Evolutionary conservation across 106 monocot genomes (phyloP), one percentile per base, ranked within the genome.

Genomic region (Acorus gramineus): DNA sequence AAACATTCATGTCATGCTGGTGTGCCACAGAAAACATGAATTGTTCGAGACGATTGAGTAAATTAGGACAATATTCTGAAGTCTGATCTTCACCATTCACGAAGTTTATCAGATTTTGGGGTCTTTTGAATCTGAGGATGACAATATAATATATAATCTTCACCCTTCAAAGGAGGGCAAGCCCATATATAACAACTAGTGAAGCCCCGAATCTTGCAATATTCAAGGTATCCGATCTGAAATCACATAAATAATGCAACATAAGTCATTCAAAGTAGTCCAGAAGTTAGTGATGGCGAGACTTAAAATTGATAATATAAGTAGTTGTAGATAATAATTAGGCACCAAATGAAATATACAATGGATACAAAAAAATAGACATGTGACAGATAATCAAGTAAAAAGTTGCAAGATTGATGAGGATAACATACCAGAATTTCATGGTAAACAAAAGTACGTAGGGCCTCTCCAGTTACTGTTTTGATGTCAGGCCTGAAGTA

Each of bases 381-480:
- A 28, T 28, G 28, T 28, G 28, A 28, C 28, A 28, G 28, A 28
- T 28, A 28, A 28, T 28, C 28, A 28, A 28, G 28, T 28, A 28
- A 28, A 28, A 28, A 28, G 28, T 28, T 28, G 28, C 28, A 28
- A 28, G 28, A 28, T 28, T 28, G 28, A 28, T 28, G 28, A 28
- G 28, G 28, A 28, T 28, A 28, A 28, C 67, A 58, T 86, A 90
- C 90, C 86, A 90, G 59, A 67, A 90, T 66, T 81, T 86, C 80
- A 78, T 90, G 90, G 65, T 90, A 90, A 61, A 90, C 86, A 64
- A 86, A 80, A 7, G 90, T 86, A 3, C 90, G 86, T 6, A 90
- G 74, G 28, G 90, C 86, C 67, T 90, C 86, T 50, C 86, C 90
- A 66, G 66, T 67, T 7, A 68, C 60, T 62, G 86, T 61, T 68